Conservation (phyloP, 306 rosid genomes). For the Cucurbita moschata region DNA sequence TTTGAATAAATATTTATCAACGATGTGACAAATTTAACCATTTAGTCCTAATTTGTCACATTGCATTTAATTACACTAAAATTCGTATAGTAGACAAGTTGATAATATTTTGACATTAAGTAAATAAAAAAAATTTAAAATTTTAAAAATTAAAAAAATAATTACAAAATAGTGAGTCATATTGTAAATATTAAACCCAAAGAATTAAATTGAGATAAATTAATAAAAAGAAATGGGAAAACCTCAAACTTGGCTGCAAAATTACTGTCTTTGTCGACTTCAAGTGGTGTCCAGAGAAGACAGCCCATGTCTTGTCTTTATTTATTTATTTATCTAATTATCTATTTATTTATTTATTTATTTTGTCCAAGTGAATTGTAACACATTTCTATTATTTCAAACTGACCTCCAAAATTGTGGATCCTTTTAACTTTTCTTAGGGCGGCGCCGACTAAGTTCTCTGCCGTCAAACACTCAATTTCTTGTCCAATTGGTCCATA, state of each 20-base stretch:
- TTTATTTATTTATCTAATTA: neutral
- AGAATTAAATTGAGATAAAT: neutral
- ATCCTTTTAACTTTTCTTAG: neutral
- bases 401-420: neutral
- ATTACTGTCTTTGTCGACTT: neutral
- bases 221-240: neutral
- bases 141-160: no score
- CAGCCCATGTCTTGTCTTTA: neutral
- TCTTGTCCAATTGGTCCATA: neutral
- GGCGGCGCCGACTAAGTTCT: no score
- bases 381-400: neutral
- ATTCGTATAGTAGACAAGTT: neutral
- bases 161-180: neutral
- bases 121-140: no score
- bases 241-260: neutral
- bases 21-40: neutral
- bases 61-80: no score
- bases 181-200: no score
- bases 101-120: neutral
- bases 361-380: slow-evolving; percentile 1
- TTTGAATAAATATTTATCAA: neutral
- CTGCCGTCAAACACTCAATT: neutral
- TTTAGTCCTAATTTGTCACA: neutral
- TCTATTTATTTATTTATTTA: neutral
- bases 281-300: neutral